Base-by-base conservation (phyloP, 2,329 filamentous ascomycete genomes). In the Cyclaneusma minus region DNA sequence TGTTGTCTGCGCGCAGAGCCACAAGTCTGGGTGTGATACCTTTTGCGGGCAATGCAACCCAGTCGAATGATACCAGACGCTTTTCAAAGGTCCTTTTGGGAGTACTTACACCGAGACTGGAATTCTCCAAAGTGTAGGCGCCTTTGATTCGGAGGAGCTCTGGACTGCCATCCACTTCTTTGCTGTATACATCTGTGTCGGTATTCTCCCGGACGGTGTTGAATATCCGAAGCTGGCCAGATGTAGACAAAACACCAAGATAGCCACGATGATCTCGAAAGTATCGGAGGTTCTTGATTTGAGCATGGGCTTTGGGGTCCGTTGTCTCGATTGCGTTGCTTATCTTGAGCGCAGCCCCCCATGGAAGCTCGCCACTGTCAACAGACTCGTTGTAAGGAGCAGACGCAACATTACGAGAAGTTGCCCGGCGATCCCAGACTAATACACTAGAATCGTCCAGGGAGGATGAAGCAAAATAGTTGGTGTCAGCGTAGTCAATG, bases 391-490 rank as follows among this genome's bases (percentile, higher is more conserved):
- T 40, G 36, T 76, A 77, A 9, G 54, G 49, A 8, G 58, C 50
- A 7, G 66, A 70, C 6, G 64, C 62, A 7, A 61, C 48, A 1
- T 59, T 50, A 7, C 64, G 60, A 12, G 55, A 56, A 8, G 58
- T 61, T n/a, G 64, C 65, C 22, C 80, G 71, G 14, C 75, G 68
- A 44, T 87, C 80, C 80, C 80, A 87, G 16, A 87, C 62, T 47
- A 77, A 73, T 27, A 87, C 62, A 6, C 71, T 70, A 1, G 80
- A 75, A 25, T 81, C 73, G 31, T 81, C 78, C 8, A 81, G 55
- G 3, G 76, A 75, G 9, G 79, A 82, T 1, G 81, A 85, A 2
- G 81, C 73, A 52, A 89, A 87, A 49, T 84, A 87, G 40, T 89
- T 84, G 36, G 76, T 70, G 39, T 91, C 78, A 13, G 71, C 59